Base-by-base conservation (phyloP, 257 asterid species). In the Forsythia viridissima region DNA sequence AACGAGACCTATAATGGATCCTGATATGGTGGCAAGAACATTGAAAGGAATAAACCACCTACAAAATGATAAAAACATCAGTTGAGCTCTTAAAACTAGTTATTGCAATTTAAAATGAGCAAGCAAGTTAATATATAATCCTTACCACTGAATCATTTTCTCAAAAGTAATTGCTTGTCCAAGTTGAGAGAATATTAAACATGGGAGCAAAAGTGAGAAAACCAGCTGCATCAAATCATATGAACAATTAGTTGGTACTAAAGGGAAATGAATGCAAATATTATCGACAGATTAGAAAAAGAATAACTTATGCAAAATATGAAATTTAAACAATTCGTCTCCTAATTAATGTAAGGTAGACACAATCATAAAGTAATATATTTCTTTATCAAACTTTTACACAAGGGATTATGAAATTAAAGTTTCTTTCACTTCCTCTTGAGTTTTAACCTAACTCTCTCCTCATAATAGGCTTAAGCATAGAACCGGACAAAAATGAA, bases 41-140 rank as follows among this genome's bases (percentile, higher is more conserved):
- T 96, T 96, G 86, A 93, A 75, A 80, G 99, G 99, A 82, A 96
- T 96, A 86, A 96, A 96, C 99, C 99, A 96, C 99, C 99, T 93
- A 90, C 75, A 79, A 83, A 77, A 85, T 8, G 67, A 74, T 4
- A 44, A 71, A 71, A 79, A 74, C 44, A 76, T 68, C 51, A 86
- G 79, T 61, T 21, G 38, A 70, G 81, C 70, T 75, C 61, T 59
- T 71, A 59, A 72, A 46, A 79, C 70, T 51, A 52, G 21, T 39
- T 48, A 21, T 71, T 75, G 40, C 68, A 38, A 37, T 21, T 21
- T 65, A 43, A 2, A 39, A 41, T 7, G 34, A 70, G 36, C 70
- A 69, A 41, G 68, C 42, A 8, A 43, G 8, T 11, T 52, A 41
- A 67, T 12, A 67, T 52, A 46, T 10, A 72, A 79, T 36, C 24